These are phyloP conservation scores for Ehretia macrophylla DNA, from an alignment of 257 asterid species.

Conservation along the genomic window DNA sequence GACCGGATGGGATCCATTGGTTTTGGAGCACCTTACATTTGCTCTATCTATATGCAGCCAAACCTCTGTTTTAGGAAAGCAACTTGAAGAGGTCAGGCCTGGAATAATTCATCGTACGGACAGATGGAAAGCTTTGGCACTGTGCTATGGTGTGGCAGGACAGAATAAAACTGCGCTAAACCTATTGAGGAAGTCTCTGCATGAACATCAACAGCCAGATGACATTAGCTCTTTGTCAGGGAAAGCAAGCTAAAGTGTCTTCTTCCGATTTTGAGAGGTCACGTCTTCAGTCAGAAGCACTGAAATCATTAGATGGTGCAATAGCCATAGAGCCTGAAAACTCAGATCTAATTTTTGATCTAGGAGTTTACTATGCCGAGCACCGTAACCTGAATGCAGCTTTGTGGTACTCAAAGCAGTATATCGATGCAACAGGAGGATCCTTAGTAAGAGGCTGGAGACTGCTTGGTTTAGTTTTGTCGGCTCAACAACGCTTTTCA, in stretches of 20 bases:
- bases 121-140: constrained; percentile 84
- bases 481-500: constrained; percentile 78
- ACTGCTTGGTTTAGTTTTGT: constrained; percentile 76
- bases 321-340: constrained; percentile 64
- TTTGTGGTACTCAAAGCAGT: constrained; percentile 71
- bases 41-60: constrained; percentile 83
- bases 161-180: constrained; percentile 62
- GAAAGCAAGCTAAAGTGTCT: constrained; percentile 79
- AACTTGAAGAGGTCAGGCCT: constrained; percentile 87
- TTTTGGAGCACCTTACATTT: constrained; percentile 83
- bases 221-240: constrained; percentile 89
- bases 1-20: constrained; percentile 78
- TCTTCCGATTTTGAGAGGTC: constrained; percentile 91
- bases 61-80: constrained; percentile 77
- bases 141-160: constrained; percentile 69
- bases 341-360: constrained; percentile 73
- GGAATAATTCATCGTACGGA: constrained; percentile 74
- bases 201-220: constrained; percentile 73
- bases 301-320: constrained; percentile 79
- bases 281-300: constrained; percentile 83
- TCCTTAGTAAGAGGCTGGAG: constrained; percentile 85
- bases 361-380: constrained; percentile 83
- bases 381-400: constrained; percentile 85
- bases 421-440: constrained; percentile 92
- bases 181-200: constrained; percentile 72